phyloP scores from a whole-genome alignment of 495 filamentous ascomycete genomes.

The Trichoderma gamsii region DNA sequence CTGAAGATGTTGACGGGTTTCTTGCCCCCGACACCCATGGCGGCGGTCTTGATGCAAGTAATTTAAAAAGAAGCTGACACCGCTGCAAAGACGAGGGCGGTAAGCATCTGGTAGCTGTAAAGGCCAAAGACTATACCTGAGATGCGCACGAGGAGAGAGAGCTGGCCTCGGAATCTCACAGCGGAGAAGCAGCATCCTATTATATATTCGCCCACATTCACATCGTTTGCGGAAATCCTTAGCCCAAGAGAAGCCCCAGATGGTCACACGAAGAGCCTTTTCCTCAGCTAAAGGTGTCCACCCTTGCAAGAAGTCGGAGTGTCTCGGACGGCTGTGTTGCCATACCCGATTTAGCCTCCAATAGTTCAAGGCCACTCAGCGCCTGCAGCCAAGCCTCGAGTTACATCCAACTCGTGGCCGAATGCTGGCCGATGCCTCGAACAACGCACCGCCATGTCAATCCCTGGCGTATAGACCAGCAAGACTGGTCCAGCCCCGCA shows the following conservation, averaged over 20 bases:
- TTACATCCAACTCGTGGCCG: not conserved
- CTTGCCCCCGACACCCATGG: conserved; percentile 56
- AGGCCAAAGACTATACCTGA: not conserved
- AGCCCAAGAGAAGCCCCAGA: not conserved
- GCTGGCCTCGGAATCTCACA: not conserved
- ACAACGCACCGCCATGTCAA: not conserved
- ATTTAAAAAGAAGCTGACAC: not conserved
- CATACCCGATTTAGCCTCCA: not conserved
- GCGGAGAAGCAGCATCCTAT: not conserved
- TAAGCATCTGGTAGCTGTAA: not conserved
- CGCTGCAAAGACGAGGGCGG: not conserved
- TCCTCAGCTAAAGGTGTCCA: not conserved
- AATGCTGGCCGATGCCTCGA: not conserved
- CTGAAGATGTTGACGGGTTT: conserved; percentile 64
- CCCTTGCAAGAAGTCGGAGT: not conserved
- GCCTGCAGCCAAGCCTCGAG: not conserved
- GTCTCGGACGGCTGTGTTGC: not conserved
- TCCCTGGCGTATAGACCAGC: not conserved
- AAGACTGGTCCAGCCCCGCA: not conserved
- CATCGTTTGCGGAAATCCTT: not conserved
- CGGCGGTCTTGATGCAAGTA: conserved; percentile 19
- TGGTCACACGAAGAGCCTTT: not conserved
- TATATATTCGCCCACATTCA: not conserved
- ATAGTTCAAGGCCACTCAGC: not conserved
- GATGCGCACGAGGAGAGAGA: not conserved